phyloP scores from a whole-genome alignment of 1,284 basidiomycete species.

The Sporisorium sorghi region DNA sequence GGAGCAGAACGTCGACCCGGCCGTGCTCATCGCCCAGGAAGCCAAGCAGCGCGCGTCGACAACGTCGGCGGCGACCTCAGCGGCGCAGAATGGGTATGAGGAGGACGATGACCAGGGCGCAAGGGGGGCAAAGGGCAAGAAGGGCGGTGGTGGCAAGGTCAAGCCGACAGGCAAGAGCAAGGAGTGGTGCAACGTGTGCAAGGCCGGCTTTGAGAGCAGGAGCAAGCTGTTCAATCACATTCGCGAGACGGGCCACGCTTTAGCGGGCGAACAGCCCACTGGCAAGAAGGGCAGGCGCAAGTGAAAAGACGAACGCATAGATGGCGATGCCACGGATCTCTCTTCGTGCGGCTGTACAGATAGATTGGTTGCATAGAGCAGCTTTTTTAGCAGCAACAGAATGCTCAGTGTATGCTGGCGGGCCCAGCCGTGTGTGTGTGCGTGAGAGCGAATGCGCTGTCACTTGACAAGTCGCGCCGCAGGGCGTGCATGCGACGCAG shows the following conservation, averaged over 20 bases:
- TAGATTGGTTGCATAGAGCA: neutral
- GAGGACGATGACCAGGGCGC: conserved; percentile 2
- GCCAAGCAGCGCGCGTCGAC: conserved; percentile 15
- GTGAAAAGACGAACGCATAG: conserved; percentile 3
- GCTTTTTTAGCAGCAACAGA: too few species aligned
- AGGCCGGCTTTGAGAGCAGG: conserved; percentile 76
- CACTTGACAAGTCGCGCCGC: too few species aligned
- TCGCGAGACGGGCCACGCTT: conserved; percentile 79
- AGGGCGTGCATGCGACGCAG: too few species aligned
- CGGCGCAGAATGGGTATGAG: conserved; percentile 1
- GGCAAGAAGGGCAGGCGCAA: conserved; percentile 26
- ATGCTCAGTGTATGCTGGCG: neutral
- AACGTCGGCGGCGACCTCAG: neutral
- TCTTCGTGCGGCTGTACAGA: conserved; percentile 1
- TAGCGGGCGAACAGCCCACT: conserved; percentile 69
- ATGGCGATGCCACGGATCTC: too few species aligned
- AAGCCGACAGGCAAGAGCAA: conserved; percentile 37
- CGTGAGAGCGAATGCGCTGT: too few species aligned
- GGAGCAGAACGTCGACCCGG: conserved; percentile 31
- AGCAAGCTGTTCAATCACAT: conserved; percentile 85
- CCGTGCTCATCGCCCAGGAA: conserved; percentile 30
- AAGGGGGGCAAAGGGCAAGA: conserved; percentile 26
- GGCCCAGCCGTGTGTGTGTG: too few species aligned
- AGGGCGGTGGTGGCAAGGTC: conserved; percentile 21
- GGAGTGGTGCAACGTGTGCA: conserved; percentile 80